A percentile compares a stretch with the other conserved stretches of the same genome.
Conservation (phyloP, 1,284 basidiomycete species). For the Ustilago trichophora region DNA sequence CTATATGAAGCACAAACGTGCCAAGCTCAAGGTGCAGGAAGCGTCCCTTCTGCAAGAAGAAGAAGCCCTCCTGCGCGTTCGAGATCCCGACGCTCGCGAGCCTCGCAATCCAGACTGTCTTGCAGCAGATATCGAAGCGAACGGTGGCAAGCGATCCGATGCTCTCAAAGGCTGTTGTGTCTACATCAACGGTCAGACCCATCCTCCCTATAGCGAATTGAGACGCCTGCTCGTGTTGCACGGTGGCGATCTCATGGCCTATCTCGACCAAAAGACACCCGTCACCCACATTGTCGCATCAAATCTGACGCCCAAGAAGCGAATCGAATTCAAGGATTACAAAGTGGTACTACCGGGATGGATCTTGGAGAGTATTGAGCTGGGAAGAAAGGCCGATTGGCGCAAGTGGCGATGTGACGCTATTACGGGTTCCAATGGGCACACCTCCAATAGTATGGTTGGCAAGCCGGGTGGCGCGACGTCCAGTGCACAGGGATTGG, state of each 20-base stretch:
- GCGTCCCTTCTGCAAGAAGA: slow-evolving; percentile 46
- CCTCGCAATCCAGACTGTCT: slow-evolving; percentile 1
- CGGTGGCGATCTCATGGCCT: slow-evolving; percentile 84
- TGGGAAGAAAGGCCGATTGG: slow-evolving; percentile 80
- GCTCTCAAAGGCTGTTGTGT: slow-evolving; percentile 57
- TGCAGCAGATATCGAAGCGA: slow-evolving; percentile 17
- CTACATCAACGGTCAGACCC: slow-evolving; percentile 87
- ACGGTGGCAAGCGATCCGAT: slow-evolving; percentile 20
- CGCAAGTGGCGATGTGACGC: slow-evolving; percentile 62
- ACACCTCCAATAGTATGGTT: slow-evolving; percentile 35
- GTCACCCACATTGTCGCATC: slow-evolving; percentile 86
- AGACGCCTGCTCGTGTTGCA: slow-evolving; percentile 81
- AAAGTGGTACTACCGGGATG: slow-evolving; percentile 88
- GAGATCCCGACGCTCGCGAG: not conserved
- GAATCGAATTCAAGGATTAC: slow-evolving; percentile 85
- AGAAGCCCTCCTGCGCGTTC: slow-evolving; percentile 20
- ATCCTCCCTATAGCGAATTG: slow-evolving; percentile 85
- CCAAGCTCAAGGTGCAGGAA: slow-evolving; percentile 71
- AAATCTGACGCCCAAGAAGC: slow-evolving; percentile 86
- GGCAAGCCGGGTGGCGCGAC: slow-evolving; percentile 1
- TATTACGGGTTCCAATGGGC: slow-evolving; percentile 30
- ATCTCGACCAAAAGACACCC: slow-evolving; percentile 77
- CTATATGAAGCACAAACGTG: slow-evolving; percentile 88
- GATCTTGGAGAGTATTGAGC: slow-evolving; percentile 79
- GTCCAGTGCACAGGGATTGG: not conserved